These are phyloP conservation scores for Penicillium canariense DNA, from an alignment of 495 filamentous ascomycete genomes.

Conservation along the genomic window DNA sequence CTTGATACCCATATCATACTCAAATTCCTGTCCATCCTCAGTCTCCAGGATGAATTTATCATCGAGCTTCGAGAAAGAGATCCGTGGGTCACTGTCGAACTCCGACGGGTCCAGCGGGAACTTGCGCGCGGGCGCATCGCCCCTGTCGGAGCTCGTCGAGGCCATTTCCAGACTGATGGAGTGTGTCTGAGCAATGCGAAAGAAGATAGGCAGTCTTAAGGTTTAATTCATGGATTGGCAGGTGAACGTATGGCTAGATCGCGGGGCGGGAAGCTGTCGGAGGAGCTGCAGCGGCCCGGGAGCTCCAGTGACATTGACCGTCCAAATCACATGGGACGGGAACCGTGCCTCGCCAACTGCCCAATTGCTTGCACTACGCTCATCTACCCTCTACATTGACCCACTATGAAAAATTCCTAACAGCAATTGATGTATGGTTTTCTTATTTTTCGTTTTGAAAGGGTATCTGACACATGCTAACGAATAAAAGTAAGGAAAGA, in stretches of 20 bases:
- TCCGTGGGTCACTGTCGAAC: conserved; percentile 78
- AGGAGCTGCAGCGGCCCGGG: no score
- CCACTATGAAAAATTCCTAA: not conserved
- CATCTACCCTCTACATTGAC: not conserved
- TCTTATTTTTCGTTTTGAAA: conserved; percentile 3
- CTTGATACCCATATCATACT: conserved; percentile 67
- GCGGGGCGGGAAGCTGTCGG: conserved; percentile 10
- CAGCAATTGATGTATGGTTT: not conserved
- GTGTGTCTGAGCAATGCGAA: not conserved
- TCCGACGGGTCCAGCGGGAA: conserved; percentile 72
- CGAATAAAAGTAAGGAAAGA: conserved; percentile 1
- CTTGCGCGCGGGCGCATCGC: conserved; percentile 21
- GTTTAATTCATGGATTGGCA: no score
- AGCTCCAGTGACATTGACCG: not conserved
- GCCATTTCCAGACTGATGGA: conserved; percentile 13
- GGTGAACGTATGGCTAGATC: not conserved
- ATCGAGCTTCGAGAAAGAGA: conserved; percentile 80
- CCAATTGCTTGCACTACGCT: not conserved
- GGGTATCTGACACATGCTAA: conserved; percentile 17
- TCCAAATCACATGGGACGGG: conserved; percentile 9
- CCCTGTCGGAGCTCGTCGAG: conserved; percentile 23
- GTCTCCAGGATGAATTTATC: conserved; percentile 80
- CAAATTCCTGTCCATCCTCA: conserved; percentile 81
- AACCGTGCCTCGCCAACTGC: not conserved
- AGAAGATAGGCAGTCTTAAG: no score